Evolutionary conservation across 306 rosid species (phyloP), one percentile per base, ranked within the genome.

Genomic region (Aeschynomene evenia): DNA sequence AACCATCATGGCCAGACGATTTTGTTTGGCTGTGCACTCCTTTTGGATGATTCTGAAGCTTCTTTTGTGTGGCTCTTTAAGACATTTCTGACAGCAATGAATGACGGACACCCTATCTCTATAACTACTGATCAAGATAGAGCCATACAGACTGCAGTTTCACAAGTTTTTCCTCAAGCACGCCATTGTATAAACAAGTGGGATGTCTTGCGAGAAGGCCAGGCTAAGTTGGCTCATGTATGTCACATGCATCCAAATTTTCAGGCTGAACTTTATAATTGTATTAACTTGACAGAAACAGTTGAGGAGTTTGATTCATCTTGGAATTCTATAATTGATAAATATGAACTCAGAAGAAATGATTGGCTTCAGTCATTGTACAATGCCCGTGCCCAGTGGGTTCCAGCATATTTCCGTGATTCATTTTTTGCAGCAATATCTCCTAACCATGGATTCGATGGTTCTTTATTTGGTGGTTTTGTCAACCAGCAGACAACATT

Each of bases 141-240:
- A 74, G 85, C 88, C 69, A 87, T 91, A 68, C 93, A 90, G 61
- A 31, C 77, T 40, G 98, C 98, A 54, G 85, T 88, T 77, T 83
- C 95, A 78, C 87, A 82, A 75, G 90, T 90, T 77, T 84, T 94
- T 73, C 96, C 97, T 54, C 88, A 83, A 76, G 84, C 87, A 63
- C 94, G 97, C 24, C 96, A 87, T 77, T 85, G 97, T 66, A 75
- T 88, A 74, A 90, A 87, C 76, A 90, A 85, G 79, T 89, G 92
- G 89, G 85, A 90, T 50, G 95, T 88, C 80, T 87, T 94, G 83
- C 85, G 96, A 78, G 98, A 94, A 83, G 98, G 98, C 57, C 96
- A 84, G 45, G 92, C 87, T 52, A 94, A 84, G 80, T 65, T 94
- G 75, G 96, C 85, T 22, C 87, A 85, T 67, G 90, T 90, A 69